A percentile compares a stretch with the other conserved stretches of the same genome.
Evolutionary conservation across 2,329 filamentous ascomycete species (phyloP).

Genomic region (Verticillium klebahnii): DNA sequence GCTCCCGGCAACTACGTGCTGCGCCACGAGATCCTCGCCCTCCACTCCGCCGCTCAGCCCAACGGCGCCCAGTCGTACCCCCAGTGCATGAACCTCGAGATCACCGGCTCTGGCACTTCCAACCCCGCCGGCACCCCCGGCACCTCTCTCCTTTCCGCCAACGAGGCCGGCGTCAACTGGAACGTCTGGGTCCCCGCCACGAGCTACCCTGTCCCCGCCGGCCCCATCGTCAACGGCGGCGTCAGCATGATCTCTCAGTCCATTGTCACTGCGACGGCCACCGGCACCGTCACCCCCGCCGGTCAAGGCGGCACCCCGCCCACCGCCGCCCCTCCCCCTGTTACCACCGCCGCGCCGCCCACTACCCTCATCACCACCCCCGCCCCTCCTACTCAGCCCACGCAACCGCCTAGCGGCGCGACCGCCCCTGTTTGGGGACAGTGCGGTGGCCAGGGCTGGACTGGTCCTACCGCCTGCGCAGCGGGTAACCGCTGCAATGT

Average conservation of each 20-base stretch:
- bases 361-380: neutral
- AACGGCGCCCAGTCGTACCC: constrained; percentile 45
- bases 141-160: constrained; percentile 46
- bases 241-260: constrained; percentile 14
- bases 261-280: constrained; percentile 11
- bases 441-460: constrained; percentile 31
- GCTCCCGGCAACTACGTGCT: constrained; percentile 49
- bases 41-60: constrained; percentile 39
- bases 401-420: constrained; percentile 7
- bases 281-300: constrained; percentile 12
- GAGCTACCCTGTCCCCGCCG: constrained; percentile 19
- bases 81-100: constrained; percentile 51
- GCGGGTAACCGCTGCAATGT: constrained; percentile 29
- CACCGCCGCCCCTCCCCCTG: neutral
- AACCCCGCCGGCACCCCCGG: constrained; percentile 41
- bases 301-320: constrained; percentile 3
- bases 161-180: constrained; percentile 49
- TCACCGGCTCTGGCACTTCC: constrained; percentile 45
- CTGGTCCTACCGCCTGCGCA: constrained; percentile 29
- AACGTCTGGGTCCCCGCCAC: constrained; percentile 43
- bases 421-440: constrained; percentile 26
- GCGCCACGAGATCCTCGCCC: constrained; percentile 50
- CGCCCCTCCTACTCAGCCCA: neutral
- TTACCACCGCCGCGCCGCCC: constrained; percentile 2
- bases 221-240: constrained; percentile 21